Percentiles rank a stretch among this genome's conserved stretches.
These are phyloP conservation scores for Xylariaceae sp. DNA, from an alignment of 2,329 filamentous ascomycete genomes.

Conservation along the genomic window DNA sequence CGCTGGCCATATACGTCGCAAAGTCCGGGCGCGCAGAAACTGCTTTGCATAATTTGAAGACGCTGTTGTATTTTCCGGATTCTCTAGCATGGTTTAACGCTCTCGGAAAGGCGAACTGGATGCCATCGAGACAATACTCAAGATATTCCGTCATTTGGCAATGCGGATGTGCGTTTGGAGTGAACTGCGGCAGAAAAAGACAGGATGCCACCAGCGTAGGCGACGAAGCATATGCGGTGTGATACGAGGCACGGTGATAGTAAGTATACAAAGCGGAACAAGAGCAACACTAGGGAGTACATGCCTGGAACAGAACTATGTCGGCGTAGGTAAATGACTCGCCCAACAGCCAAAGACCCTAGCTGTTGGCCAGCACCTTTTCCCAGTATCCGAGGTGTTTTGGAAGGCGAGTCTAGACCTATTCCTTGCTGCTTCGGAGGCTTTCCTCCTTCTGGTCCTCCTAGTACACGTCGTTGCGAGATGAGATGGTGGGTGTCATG, in stretches of 20 bases:
- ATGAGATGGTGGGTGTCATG: slow-evolving; percentile 80
- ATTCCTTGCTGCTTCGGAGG: slow-evolving; percentile 60
- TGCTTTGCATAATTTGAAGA: slow-evolving; percentile 67
- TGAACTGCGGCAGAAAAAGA: background rate
- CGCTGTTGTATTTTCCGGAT: slow-evolving; percentile 59
- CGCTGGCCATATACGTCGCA: slow-evolving; percentile 70
- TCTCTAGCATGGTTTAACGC: slow-evolving; percentile 60
- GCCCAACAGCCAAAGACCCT: slow-evolving; percentile 65
- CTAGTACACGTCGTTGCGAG: slow-evolving; percentile 61
- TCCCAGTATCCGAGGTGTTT: slow-evolving; percentile 75
- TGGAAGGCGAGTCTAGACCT: slow-evolving; percentile 65
- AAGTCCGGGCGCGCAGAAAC: slow-evolving; percentile 67
- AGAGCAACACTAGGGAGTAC: background rate
- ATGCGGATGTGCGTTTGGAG: background rate
- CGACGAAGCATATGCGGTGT: too few relatives aligned
- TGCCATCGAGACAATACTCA: slow-evolving; percentile 52
- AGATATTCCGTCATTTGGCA: background rate
- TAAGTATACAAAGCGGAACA: too few relatives aligned
- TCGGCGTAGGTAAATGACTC: slow-evolving; percentile 71
- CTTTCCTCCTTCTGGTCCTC: slow-evolving; percentile 77
- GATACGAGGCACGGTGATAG: too few relatives aligned
- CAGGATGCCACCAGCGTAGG: too few relatives aligned
- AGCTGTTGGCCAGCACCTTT: slow-evolving; percentile 60
- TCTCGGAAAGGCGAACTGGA: slow-evolving; percentile 71
- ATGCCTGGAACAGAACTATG: slow-evolving; percentile 69